Percentiles rank a stretch among this genome's conserved stretches.
These are phyloP conservation scores for Russula foetens DNA, from an alignment of 768 basidiomycete genomes.

Conservation along the genomic window DNA sequence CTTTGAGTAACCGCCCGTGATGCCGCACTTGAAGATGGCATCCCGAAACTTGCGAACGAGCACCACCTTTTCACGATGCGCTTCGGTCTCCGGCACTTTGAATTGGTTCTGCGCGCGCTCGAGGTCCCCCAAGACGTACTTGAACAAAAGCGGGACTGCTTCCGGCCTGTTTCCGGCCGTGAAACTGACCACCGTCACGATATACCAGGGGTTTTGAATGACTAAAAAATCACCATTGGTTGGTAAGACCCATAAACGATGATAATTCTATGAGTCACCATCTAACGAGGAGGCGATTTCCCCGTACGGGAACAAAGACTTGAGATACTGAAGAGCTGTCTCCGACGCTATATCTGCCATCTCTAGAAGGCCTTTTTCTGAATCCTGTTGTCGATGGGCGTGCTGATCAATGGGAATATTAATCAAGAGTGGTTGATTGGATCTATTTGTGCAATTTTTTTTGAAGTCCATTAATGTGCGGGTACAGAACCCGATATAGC, in stretches of 20 bases:
- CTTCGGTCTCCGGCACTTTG: too few species aligned
- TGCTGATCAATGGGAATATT: too few species aligned
- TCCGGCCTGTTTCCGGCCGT: conserved; percentile 52
- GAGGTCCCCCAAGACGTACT: conserved; percentile 40
- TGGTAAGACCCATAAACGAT: background rate
- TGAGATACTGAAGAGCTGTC: conserved; percentile 37
- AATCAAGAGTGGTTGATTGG: background rate
- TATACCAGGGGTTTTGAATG: conserved; percentile 47
- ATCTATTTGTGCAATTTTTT: conserved; percentile 6
- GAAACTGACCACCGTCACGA: conserved; percentile 49
- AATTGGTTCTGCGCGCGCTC: conserved; percentile 22
- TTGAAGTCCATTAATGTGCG: too few species aligned
- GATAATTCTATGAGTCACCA: conserved; percentile 4
- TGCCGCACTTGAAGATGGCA: too few species aligned
- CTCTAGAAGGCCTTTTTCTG: background rate
- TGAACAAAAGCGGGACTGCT: conserved; percentile 47
- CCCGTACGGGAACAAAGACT: conserved; percentile 36
- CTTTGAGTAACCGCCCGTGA: conserved; percentile 51
- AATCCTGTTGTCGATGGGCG: too few species aligned
- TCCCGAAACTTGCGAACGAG: too few species aligned
- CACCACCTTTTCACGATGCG: too few species aligned
- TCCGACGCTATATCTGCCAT: conserved; percentile 32
- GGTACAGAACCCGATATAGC: too few species aligned
- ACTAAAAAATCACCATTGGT: conserved; percentile 11
- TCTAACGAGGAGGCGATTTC: conserved; percentile 18